Conservation (phyloP, 352 stramenopile species). For the Pythium guiyangense region DNA sequence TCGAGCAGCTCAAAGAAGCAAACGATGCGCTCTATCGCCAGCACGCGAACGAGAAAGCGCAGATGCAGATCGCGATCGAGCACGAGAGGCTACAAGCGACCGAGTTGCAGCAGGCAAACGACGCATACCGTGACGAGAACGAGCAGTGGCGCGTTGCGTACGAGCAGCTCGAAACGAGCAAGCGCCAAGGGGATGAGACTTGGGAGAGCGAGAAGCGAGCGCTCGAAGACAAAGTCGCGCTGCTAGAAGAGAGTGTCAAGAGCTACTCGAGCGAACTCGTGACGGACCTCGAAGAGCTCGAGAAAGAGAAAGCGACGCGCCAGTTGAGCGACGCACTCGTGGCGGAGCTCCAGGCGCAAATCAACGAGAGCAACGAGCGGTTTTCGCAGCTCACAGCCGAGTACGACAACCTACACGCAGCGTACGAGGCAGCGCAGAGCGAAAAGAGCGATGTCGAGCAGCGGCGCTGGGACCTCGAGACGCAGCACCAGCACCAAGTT, state of each 20-base stretch:
- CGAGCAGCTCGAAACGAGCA: conserved; percentile 43
- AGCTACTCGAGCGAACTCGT: conserved; percentile 43
- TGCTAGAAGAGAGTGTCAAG: conserved; percentile 49
- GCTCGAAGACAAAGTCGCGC: conserved; percentile 44
- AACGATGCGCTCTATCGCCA: conserved; percentile 63
- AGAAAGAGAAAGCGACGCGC: conserved; percentile 36
- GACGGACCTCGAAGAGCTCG: conserved; percentile 44
- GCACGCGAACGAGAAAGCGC: conserved; percentile 68
- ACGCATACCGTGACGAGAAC: conserved; percentile 50
- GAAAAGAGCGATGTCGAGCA: conserved; percentile 21
- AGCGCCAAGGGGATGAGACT: conserved; percentile 40
- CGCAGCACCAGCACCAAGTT: conserved; percentile 14
- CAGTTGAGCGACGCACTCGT: conserved; percentile 29
- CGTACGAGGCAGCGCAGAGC: conserved; percentile 29
- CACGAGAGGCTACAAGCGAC: conserved; percentile 44
- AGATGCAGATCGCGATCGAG: conserved; percentile 72
- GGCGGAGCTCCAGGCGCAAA: conserved; percentile 36
- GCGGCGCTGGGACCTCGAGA: conserved; percentile 19
- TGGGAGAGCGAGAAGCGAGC: conserved; percentile 39
- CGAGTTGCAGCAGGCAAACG: conserved; percentile 38
- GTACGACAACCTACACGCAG: conserved; percentile 40
- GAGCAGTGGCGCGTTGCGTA: conserved; percentile 58
- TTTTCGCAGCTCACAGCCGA: conserved; percentile 49
- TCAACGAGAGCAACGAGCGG: conserved; percentile 49
- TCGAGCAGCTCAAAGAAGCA: conserved; percentile 40